Evolutionary conservation across 2,329 filamentous ascomycete genomes (phyloP), one percentile per base, ranked within the genome.

Genomic region (Coniochaeta prunicola): DNA sequence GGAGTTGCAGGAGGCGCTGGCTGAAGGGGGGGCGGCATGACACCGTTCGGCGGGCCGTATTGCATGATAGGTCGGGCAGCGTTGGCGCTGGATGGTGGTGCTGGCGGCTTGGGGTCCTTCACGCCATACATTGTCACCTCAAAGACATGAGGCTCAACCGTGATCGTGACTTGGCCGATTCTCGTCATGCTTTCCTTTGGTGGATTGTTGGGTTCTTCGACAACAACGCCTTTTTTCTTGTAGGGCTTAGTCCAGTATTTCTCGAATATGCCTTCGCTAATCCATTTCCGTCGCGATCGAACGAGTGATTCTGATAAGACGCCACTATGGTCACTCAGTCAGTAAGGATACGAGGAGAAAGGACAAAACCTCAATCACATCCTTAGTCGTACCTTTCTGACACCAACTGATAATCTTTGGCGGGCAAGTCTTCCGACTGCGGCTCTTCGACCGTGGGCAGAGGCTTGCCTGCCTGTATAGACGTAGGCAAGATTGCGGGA

Each of bases 61-160:
- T 88, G 85, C 58, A 88, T 74, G 38, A 87, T 78, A 3, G 85
- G 85, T 48, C 85, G 80, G 60, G 36, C 19, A 42, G 54, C 15
- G 34, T 74, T 72, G 9, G 68, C 64, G 24, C 56, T 62, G 60
- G 67, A 64, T 59, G 68, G 73, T 26, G 74, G 71, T 38, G 75
- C 71, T 56, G 75, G 71, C 8, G 76, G 77, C 63, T 83, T 84
- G 8, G 81, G 77, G 57, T 89, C 86, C 67, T 89, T 89, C 60
- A 91, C 85, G 21, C 83, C 81, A 68, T 81, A 92, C 77, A 92
- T 83, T 53, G 83, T 87, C 17, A 89, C 89, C 64, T 92, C 88
- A 65, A 94, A 84, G 48, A 89, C 83, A 68, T 94, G 89, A 50
- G 91, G 91, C 70, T 92, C 90, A 60, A 92, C 85, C 24, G 85